phyloP scores from a whole-genome alignment of 768 basidiomycete genomes.

The Solioccasus polychromus region DNA sequence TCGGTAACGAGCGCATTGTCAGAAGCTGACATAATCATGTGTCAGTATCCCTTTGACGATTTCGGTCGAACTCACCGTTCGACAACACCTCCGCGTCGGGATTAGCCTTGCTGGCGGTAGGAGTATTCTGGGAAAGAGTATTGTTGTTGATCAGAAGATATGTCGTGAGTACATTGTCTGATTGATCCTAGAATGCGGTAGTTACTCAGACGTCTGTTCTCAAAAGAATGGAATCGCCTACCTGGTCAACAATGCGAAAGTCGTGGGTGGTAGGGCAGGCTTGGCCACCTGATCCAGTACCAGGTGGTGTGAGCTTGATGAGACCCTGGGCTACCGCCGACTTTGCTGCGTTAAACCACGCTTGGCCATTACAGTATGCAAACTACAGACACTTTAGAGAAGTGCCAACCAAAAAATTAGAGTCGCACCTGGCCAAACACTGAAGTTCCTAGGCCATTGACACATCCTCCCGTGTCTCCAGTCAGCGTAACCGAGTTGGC shows the following conservation, averaged over 20 bases:
- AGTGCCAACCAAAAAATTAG: not conserved
- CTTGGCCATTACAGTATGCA: conserved; percentile 24
- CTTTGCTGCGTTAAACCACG: conserved; percentile 23
- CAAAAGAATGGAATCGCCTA: not conserved
- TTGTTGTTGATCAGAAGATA: conserved; percentile 23
- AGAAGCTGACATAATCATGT: conserved; percentile 14
- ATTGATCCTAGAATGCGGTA: conserved; percentile 20
- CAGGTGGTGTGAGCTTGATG: conserved; percentile 19
- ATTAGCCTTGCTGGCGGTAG: conserved; percentile 23
- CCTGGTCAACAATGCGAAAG: conserved; percentile 29
- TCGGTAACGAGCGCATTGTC: conserved; percentile 25
- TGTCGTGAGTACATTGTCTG: conserved; percentile 27
- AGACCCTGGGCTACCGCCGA: conserved; percentile 19
- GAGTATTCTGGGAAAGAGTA: conserved; percentile 28
- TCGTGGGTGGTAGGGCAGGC: conserved; percentile 26
- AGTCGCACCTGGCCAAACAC: conserved; percentile 24
- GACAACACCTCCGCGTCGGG: conserved; percentile 21
- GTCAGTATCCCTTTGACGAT: not conserved
- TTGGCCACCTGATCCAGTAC: conserved; percentile 18
- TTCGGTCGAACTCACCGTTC: conserved; percentile 14
- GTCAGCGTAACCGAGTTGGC: conserved; percentile 21
- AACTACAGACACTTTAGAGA: conserved; percentile 12
- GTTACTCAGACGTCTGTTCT: not conserved
- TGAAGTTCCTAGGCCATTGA: conserved; percentile 22
- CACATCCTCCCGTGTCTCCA: conserved; percentile 18